Conservation (phyloP, 345 rosid species). For the Syzygium oleosum region DNA sequence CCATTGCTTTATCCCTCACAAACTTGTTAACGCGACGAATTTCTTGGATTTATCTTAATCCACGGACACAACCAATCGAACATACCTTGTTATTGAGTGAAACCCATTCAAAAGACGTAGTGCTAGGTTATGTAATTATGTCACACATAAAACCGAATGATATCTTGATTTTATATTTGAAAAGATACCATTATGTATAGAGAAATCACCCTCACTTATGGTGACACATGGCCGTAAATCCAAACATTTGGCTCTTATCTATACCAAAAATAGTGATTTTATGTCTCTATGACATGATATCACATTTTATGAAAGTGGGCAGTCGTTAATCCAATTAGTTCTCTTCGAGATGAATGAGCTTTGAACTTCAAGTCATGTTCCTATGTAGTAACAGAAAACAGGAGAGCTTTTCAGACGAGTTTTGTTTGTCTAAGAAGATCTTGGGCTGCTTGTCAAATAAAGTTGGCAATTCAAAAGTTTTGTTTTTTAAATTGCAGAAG, state of each 20-base stretch:
- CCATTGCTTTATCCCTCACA: not conserved
- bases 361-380: not conserved
- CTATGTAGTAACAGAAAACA: not conserved
- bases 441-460: not conserved
- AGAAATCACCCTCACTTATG: not conserved
- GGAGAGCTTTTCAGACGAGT: not conserved
- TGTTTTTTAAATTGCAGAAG: not conserved
- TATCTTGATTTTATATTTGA: not conserved
- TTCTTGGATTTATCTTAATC: not conserved
- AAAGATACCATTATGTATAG: not conserved
- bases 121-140: not conserved
- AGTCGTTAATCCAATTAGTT: not conserved
- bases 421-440: not conserved
- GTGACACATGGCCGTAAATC: not conserved
- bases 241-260: not conserved
- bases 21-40: not conserved
- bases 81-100: not conserved
- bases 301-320: not conserved
- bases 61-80: not conserved
- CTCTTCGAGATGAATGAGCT: not conserved
- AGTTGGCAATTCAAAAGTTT: not conserved
- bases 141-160: not conserved
- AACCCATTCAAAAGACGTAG: not conserved
- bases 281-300: not conserved
- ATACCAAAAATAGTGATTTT: not conserved